Percentiles rank a stretch among this genome's conserved stretches.
These are phyloP conservation scores for Onygena corvina DNA, from an alignment of 2,329 filamentous ascomycete species.

Conservation along the genomic window DNA sequence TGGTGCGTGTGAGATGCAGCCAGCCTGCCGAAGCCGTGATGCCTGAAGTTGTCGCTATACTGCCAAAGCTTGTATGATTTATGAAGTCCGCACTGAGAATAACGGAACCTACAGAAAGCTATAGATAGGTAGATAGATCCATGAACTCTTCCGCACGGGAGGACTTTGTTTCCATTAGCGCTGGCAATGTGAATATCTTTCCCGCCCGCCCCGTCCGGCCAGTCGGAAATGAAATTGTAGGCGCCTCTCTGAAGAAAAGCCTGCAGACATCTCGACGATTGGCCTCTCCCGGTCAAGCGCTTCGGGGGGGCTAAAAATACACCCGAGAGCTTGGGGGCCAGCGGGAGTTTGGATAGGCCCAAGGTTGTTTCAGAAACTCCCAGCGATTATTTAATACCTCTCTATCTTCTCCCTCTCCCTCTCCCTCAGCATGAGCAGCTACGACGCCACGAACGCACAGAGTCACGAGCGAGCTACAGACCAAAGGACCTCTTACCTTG, in stretches of 20 bases:
- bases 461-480: slow-evolving; percentile 5
- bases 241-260: neutral
- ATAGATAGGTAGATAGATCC: too few species aligned
- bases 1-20: slow-evolving; percentile 32
- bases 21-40: slow-evolving; percentile 32
- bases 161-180: neutral
- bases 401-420: neutral
- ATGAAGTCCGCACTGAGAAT: too few species aligned
- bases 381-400: neutral
- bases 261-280: neutral
- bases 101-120: neutral
- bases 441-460: neutral
- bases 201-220: neutral
- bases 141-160: too few species aligned
- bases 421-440: neutral
- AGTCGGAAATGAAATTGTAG: neutral
- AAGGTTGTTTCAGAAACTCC: neutral
- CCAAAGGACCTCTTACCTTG: slow-evolving; percentile 17
- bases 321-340: neutral
- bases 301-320: slow-evolving; percentile 3
- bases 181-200: neutral
- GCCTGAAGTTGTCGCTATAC: slow-evolving; percentile 28
- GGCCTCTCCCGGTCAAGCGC: neutral
- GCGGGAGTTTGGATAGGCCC: neutral
- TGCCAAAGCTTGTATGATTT: slow-evolving; percentile 14